These are phyloP conservation scores for Kockiozyma suomiensis DNA, from an alignment of 805 yeast genomes.

Conservation along the genomic window DNA sequence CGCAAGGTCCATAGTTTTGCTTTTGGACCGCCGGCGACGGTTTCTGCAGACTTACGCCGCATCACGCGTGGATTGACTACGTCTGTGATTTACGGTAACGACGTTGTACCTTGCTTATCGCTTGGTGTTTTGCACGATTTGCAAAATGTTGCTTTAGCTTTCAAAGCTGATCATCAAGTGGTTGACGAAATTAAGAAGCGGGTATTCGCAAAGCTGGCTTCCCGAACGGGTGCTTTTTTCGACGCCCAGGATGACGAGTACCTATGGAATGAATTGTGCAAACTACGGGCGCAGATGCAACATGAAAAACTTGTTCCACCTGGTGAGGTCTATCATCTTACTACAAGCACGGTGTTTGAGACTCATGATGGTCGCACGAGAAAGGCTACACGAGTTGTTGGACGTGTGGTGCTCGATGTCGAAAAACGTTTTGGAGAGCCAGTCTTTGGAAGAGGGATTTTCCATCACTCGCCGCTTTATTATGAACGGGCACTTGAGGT, in stretches of 20 bases:
- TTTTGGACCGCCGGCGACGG: constrained; percentile 43
- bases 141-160: constrained; percentile 39
- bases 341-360: constrained; percentile 39
- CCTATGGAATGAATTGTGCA: constrained; percentile 37
- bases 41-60: constrained; percentile 37
- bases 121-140: constrained; percentile 41
- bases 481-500: constrained; percentile 41
- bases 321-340: constrained; percentile 42
- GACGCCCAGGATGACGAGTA: constrained; percentile 38
- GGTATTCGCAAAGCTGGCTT: constrained; percentile 37
- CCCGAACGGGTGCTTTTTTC: constrained; percentile 34
- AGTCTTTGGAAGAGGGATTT: constrained; percentile 41
- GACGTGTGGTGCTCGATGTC: constrained; percentile 39
- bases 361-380: constrained; percentile 37
- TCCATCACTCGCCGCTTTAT: constrained; percentile 43
- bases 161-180: constrained; percentile 37
- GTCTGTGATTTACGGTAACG: constrained; percentile 42
- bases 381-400: constrained; percentile 39
- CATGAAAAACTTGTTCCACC: constrained; percentile 44
- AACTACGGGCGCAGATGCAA: constrained; percentile 40
- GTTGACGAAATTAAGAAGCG: constrained; percentile 37
- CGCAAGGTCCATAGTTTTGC: constrained; percentile 40
- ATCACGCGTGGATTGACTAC: constrained; percentile 38
- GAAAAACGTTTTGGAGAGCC: constrained; percentile 43
- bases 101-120: constrained; percentile 43